These are phyloP conservation scores for Cenchrus americanus DNA, from an alignment of 176 grass and related monocot genomes.

Conservation along the genomic window DNA sequence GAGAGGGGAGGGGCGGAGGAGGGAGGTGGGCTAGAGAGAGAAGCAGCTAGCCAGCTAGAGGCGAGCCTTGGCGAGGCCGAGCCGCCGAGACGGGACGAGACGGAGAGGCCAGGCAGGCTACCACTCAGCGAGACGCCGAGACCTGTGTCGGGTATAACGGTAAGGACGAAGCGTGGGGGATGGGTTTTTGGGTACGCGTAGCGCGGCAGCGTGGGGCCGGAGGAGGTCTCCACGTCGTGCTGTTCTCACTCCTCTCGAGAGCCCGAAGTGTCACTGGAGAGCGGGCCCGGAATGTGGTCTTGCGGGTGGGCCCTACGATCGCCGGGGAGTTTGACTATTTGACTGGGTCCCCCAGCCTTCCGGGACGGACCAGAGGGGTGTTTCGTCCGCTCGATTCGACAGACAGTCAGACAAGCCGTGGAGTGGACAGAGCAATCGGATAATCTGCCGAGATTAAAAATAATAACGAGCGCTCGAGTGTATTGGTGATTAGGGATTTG, in stretches of 20 bases:
- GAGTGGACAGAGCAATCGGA: slow-evolving; percentile 41
- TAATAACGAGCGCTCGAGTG: neutral
- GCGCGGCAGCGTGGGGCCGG: neutral
- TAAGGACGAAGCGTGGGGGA: slow-evolving; percentile 29
- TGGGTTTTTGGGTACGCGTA: slow-evolving; percentile 49
- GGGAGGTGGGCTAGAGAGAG: slow-evolving; percentile 39
- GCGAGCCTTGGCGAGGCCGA: neutral
- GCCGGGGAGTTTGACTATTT: slow-evolving; percentile 31
- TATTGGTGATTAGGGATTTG: slow-evolving; percentile 8
- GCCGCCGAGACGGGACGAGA: slow-evolving; percentile 23
- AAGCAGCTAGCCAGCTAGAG: neutral
- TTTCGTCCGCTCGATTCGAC: slow-evolving; percentile 15
- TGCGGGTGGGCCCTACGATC: neutral
- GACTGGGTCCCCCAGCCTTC: slow-evolving; percentile 17
- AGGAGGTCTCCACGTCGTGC: slow-evolving; percentile 38
- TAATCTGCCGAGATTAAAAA: slow-evolving; percentile 11
- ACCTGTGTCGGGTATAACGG: slow-evolving; percentile 78
- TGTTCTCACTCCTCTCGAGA: neutral
- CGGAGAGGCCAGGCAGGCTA: slow-evolving; percentile 8
- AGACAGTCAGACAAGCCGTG: neutral
- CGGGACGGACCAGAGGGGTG: neutral
- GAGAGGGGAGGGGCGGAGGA: neutral
- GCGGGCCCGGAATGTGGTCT: neutral
- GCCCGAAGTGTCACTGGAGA: neutral
- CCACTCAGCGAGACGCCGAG: slow-evolving; percentile 52